Evolutionary conservation across 2,329 filamentous ascomycete genomes (phyloP), one percentile per base, ranked within the genome.

Genomic region (Ciborinia camelliae): DNA sequence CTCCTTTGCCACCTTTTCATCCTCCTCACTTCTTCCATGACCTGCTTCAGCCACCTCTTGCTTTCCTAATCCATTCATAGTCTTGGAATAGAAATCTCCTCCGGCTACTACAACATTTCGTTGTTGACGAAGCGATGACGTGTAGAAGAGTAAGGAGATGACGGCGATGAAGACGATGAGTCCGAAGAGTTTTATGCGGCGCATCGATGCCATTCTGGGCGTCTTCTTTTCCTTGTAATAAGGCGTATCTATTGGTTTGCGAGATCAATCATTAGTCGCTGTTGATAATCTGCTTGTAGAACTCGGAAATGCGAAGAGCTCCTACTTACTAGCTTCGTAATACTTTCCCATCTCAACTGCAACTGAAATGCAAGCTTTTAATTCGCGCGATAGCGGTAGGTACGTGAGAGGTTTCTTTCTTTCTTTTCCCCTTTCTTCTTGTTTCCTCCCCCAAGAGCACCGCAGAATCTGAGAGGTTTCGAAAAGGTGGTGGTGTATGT

Each of bases 121-220:
- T 80, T 57, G 47, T 58, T 82, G 79, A 65, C 83, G 81, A 61
- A 84, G 79, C 57, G 82, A 82, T n/a, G 83, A 84, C 26, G 88
- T 89, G 75, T 91, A 88, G 80, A 94, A 92, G 70, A 96, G 80
- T 63, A 89, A 79, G 53, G 88, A 81, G 70, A 94, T 78, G 66
- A 94, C 77, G 66, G 84, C 80, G 69, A 87, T 81, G 70, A 92
- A 71, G 64, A 87, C 81, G 64, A 88, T 80, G 72, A 93, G 80
- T 68, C 85, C 79, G 64, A 92, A 79, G 71, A 89, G 79, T 74
- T 88, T 87, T 72, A 91, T 74, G 71, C 91, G 87, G 69, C 91
- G 87, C 71, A 84, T 81, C 26, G 89, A 89, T 72, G 86, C 85
- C 89, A 92, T 92, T 63, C 65, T 69, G 54, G 62, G 35, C 23